Evolutionary conservation across 768 basidiomycete genomes (phyloP).

Genomic region (Gloeopeniophorella convolvens): DNA sequence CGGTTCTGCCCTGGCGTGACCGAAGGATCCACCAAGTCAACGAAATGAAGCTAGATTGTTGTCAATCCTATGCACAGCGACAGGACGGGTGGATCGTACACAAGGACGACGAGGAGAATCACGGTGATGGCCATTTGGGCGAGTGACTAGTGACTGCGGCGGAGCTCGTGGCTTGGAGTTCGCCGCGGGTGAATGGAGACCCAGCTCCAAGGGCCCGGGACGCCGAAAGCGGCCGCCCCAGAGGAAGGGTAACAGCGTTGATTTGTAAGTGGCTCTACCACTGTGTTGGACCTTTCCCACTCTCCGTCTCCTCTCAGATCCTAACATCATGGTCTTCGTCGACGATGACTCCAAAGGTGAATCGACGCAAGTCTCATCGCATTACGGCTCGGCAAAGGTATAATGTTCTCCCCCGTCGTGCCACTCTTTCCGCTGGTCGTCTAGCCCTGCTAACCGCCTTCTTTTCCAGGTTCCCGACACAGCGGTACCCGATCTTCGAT

Average conservation of each 20-base stretch:
- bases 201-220: too few species aligned
- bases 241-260: background rate
- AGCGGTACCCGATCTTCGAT: slow-evolving; percentile 18
- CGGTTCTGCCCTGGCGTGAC: slow-evolving; percentile 54
- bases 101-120: too few species aligned
- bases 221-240: too few species aligned
- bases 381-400: too few species aligned
- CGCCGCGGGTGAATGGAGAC: too few species aligned
- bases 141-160: too few species aligned
- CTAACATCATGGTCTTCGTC: too few species aligned
- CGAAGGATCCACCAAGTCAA: slow-evolving; percentile 61
- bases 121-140: too few species aligned
- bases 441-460: background rate
- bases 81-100: too few species aligned
- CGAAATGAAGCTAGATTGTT: slow-evolving; percentile 35
- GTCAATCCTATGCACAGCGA: slow-evolving; percentile 3
- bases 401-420: background rate
- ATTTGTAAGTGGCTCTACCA: slow-evolving; percentile 7
- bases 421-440: background rate
- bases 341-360: too few species aligned
- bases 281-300: background rate
- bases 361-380: background rate
- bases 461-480: slow-evolving; percentile 14
- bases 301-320: background rate
- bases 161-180: too few species aligned